Evolutionary conservation across 2,329 filamentous ascomycete genomes (phyloP), one percentile per base, ranked within the genome.

Genomic region (Cryphonectria nitschkei): DNA sequence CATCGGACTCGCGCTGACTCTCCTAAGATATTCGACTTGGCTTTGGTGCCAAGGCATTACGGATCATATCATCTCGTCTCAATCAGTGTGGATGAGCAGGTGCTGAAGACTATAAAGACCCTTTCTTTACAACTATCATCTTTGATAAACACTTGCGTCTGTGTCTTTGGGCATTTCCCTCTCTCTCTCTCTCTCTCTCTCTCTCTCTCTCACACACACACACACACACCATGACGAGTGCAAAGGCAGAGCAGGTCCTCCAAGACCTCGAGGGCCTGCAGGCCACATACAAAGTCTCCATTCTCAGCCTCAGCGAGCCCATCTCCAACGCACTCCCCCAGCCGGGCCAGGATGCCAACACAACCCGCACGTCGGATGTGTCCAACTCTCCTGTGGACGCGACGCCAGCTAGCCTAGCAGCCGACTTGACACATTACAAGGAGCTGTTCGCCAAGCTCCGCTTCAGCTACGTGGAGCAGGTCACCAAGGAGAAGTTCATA

Each of bases 401-500:
- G 72, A 93, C 90, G 13, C 94, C 95, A 0, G 88, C 92, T 22
- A 91, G 91, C 26, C 85, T 98, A 9, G 90, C 93, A 74, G 93
- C 93, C 39, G 95, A 98, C 80, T 86, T 98, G 39, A 85, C 87
- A 41, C 95, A 98, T 81, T 98, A 98, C 84, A 94, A 93, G 82
- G 95, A 98, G 81, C 88, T 98, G 29, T 99, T 98, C 81, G 92
- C 94, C 58, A 98, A 99, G 83, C 87, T 98, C 54, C 93, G 95
- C 76, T 98, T 98, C 84, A 97, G 93, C 74, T 98, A 98, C 82
- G 92, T 98, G 76, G 96, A 99, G 82, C 96, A 98, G 84, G 94
- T 98, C 73, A 98, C 95, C 61, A 99, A 98, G 82, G 96, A 99
- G 80, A 97, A 97, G 78, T 98, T 98, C 81, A 91, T 99, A 68